Conservation (phyloP, 768 basidiomycete genomes). For the Leccinum pellstonianum region DNA sequence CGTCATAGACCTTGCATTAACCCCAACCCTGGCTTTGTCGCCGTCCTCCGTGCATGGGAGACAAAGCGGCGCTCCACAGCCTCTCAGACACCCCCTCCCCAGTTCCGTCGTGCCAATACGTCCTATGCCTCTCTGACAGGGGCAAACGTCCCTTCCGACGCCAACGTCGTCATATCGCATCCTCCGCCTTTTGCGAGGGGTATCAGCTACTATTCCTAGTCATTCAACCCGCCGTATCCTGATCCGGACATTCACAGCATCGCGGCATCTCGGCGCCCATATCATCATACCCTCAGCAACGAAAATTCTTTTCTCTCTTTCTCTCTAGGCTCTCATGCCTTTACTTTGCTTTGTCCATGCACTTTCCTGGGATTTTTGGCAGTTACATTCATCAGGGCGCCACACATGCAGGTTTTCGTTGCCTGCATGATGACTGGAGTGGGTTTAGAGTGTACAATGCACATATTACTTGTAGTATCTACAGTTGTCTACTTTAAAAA, state of each 20-base stretch:
- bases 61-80: conserved; percentile 26
- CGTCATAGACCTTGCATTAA: conserved; percentile 70
- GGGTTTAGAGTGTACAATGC: background rate
- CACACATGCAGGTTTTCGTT: conserved; percentile 2
- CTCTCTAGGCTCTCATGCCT: background rate
- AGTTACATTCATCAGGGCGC: background rate
- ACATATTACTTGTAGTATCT: background rate
- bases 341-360: background rate
- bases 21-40: conserved; percentile 75
- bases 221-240: background rate
- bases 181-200: conserved; percentile 24
- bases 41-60: conserved; percentile 60
- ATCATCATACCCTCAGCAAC: background rate
- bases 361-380: background rate
- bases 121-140: conserved; percentile 17
- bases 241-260: background rate
- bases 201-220: conserved; percentile 24
- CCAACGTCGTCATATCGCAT: conserved; percentile 1
- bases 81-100: conserved; percentile 14
- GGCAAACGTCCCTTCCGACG: conserved; percentile 1
- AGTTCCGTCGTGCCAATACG: conserved; percentile 32
- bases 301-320: background rate
- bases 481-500: background rate
- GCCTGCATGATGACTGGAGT: background rate
- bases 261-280: background rate